A percentile compares a stretch with the other conserved stretches of the same genome.
Conservation (phyloP, 1,284 basidiomycete species). For the Trichosporon sp. region DNA sequence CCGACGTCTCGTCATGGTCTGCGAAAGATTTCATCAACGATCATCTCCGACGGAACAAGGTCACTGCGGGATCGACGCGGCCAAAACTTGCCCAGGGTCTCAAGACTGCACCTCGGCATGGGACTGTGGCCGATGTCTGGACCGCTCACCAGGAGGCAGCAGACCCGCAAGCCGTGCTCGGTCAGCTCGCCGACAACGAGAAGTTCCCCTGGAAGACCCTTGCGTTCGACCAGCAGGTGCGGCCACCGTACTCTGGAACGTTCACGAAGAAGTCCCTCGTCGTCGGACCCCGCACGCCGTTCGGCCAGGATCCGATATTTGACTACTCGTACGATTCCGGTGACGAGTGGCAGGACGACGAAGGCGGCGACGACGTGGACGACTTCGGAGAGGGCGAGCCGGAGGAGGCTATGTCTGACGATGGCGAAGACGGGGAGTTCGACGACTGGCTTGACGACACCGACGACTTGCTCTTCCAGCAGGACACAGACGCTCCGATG, state of each 20-base stretch:
- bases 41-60: conserved; percentile 25
- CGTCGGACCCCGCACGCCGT: conserved; percentile 48
- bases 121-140: conserved; percentile 39
- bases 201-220: conserved; percentile 47
- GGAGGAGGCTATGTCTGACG: conserved; percentile 32
- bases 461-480: conserved; percentile 25
- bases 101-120: conserved; percentile 36
- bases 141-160: conserved; percentile 38
- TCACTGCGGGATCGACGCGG: neutral
- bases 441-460: conserved; percentile 45
- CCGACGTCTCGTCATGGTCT: conserved; percentile 5
- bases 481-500: conserved; percentile 39
- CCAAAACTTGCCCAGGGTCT: conserved; percentile 26
- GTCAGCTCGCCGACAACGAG: conserved; percentile 31
- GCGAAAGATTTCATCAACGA: conserved; percentile 31
- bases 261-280: conserved; percentile 45
- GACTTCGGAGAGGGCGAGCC: conserved; percentile 12
- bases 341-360: conserved; percentile 50
- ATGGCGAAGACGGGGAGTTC: conserved; percentile 37
- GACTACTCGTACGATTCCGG: conserved; percentile 50
- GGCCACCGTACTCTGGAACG: conserved; percentile 48
- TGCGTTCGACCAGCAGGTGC: conserved; percentile 44
- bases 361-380: conserved; percentile 44
- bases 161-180: conserved; percentile 43
- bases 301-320: conserved; percentile 46